Evolutionary conservation across 2,329 filamentous ascomycete genomes (phyloP).

Genomic region (Ophiostoma himal-ulmi): DNA sequence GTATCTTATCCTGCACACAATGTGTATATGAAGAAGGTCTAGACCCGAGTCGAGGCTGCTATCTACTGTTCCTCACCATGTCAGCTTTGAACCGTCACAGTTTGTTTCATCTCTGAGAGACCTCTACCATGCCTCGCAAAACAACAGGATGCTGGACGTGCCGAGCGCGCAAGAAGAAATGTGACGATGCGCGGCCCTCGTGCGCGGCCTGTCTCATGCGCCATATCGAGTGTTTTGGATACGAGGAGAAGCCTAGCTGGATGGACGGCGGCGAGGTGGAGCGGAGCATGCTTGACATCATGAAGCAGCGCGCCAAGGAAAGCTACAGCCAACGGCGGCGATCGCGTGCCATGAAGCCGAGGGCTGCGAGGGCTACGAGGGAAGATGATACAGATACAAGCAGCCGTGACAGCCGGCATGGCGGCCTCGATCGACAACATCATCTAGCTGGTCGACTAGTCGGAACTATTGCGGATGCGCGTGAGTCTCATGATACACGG

Average conservation of each 20-base stretch:
- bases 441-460: neutral
- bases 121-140: constrained; percentile 17
- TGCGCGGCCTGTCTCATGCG: constrained; percentile 18
- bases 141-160: constrained; percentile 23
- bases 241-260: constrained; percentile 19
- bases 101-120: too few species aligned
- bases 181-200: constrained; percentile 19
- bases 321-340: constrained; percentile 22
- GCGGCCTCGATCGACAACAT: neutral
- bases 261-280: constrained; percentile 20
- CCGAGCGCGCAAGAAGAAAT: constrained; percentile 23
- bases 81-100: too few species aligned
- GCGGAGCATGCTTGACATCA: constrained; percentile 15
- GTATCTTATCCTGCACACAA: too few species aligned
- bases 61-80: too few species aligned
- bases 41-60: too few species aligned
- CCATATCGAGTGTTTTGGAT: constrained; percentile 19
- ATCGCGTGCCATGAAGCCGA: constrained; percentile 10
- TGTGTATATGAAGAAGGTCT: too few species aligned
- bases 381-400: neutral
- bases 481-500: neutral
- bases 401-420: neutral
- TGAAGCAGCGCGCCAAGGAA: constrained; percentile 21
- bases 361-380: neutral
- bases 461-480: neutral